phyloP scores from a whole-genome alignment of 108 stramenopile genomes.

The Skeletonema menzelii region DNA sequence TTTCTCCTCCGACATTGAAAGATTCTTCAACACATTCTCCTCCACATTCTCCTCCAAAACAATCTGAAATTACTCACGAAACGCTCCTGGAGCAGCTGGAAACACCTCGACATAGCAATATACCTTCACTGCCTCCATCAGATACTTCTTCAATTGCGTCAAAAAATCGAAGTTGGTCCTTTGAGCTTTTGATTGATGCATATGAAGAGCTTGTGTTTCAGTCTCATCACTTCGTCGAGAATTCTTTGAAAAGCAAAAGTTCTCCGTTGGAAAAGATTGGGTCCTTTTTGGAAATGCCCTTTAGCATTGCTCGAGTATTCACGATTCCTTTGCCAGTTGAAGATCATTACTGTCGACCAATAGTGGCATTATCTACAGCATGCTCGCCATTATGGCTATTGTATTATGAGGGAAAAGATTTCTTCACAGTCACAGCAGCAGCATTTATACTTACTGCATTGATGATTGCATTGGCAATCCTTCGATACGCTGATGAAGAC shows the following conservation, averaged over 20 bases:
- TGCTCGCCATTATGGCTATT: constrained; percentile 44
- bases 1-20: constrained; percentile 3
- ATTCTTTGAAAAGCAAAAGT: constrained; percentile 12
- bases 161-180: constrained; percentile 4
- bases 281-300: constrained; percentile 32
- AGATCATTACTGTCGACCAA: constrained; percentile 41
- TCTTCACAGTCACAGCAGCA: constrained; percentile 21
- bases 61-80: neutral
- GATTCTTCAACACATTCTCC: neutral
- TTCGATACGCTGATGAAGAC: constrained; percentile 41
- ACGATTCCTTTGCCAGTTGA: constrained; percentile 46
- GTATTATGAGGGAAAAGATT: constrained; percentile 22
- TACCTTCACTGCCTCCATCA: neutral
- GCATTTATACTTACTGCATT: constrained; percentile 2
- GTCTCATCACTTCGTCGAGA: constrained; percentile 4
- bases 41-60: neutral
- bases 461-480: constrained; percentile 10
- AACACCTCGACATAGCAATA: neutral
- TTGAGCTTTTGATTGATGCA: constrained; percentile 11
- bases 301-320: constrained; percentile 25
- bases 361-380: constrained; percentile 36
- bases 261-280: constrained; percentile 25
- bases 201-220: constrained; percentile 27
- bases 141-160: neutral
- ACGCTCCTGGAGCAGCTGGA: neutral